These are phyloP conservation scores for Cryphonectria parasitica DNA, from an alignment of 2,329 filamentous ascomycete genomes.

Conservation along the genomic window DNA sequence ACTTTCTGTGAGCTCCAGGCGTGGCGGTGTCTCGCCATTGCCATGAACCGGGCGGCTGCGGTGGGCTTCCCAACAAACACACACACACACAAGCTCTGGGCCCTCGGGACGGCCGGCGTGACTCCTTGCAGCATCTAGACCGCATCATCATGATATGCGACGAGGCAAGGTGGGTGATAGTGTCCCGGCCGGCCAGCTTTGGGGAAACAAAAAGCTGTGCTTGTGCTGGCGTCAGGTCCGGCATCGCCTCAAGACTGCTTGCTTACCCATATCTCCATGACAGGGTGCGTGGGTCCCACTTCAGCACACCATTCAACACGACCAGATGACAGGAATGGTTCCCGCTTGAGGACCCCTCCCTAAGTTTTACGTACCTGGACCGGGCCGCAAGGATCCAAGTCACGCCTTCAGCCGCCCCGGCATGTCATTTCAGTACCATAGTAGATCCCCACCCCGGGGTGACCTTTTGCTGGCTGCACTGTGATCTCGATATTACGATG, in stretches of 20 bases:
- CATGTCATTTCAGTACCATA: conserved; percentile 8
- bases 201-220: neutral
- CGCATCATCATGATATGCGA: neutral
- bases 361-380: conserved; percentile 4
- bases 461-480: neutral
- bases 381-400: conserved; percentile 15
- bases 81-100: neutral
- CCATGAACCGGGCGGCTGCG: neutral
- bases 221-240: neutral
- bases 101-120: neutral
- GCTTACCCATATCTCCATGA: conserved; percentile 1
- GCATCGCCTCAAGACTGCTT: neutral
- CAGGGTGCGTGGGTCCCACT: neutral
- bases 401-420: conserved; percentile 2
- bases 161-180: neutral
- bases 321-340: conserved; percentile 16
- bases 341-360: conserved; percentile 4
- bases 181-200: neutral
- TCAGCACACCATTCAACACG: conserved; percentile 3
- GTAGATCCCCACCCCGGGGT: neutral
- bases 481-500: neutral
- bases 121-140: neutral
- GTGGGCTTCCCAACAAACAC: neutral
- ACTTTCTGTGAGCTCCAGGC: neutral
- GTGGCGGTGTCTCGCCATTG: neutral